Evolutionary conservation across 306 rosid species (phyloP).

Genomic region (Prunus armeniaca): DNA sequence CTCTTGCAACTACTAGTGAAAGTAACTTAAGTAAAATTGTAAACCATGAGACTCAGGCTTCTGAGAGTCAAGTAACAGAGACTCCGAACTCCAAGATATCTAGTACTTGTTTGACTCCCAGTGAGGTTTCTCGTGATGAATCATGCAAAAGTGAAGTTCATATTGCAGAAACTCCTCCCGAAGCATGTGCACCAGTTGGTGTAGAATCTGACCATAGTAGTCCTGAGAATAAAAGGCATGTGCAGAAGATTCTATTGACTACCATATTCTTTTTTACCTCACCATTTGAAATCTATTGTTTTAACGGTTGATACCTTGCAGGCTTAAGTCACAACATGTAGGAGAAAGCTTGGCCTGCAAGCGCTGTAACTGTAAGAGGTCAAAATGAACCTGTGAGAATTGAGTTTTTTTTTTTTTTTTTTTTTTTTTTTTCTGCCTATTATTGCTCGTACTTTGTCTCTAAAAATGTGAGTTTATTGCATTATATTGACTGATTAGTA

Average conservation of each 20-base stretch:
- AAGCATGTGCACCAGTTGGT: not conserved
- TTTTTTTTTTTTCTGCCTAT: no score
- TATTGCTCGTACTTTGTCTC: not conserved
- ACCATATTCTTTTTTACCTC: no score
- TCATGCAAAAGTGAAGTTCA: conserved; percentile 11
- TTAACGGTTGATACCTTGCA: not conserved
- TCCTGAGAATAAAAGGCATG: no score
- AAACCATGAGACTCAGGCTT: conserved; percentile 3
- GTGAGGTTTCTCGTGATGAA: conserved; percentile 4
- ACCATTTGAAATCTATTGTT: not conserved
- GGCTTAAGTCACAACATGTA: no score
- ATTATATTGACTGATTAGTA: not conserved
- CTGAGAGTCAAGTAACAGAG: not conserved
- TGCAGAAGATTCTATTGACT: no score
- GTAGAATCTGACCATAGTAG: no score
- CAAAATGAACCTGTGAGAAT: no score
- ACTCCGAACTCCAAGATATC: not conserved
- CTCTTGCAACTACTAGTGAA: not conserved
- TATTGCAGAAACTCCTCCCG: not conserved
- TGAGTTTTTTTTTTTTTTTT: no score
- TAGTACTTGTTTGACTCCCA: not conserved
- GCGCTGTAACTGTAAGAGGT: no score
- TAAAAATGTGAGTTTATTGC: conserved; percentile 25
- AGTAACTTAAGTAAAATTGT: not conserved
- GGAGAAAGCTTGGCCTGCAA: no score